Base-by-base conservation (phyloP, 2,329 filamentous ascomycete species). In the Aspergillus sp. region DNA sequence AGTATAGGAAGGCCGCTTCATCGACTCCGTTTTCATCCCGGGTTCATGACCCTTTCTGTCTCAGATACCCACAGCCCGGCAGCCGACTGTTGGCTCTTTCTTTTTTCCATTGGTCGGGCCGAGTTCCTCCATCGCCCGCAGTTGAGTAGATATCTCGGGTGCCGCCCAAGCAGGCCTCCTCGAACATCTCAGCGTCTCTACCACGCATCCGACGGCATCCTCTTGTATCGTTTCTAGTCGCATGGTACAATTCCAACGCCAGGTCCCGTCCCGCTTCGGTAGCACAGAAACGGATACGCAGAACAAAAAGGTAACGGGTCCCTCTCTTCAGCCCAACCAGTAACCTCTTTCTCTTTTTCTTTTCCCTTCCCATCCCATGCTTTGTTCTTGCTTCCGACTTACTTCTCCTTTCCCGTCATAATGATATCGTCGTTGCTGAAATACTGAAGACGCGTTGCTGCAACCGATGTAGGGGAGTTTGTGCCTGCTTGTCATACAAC, bases 1-100 rank as follows among this genome's bases (percentile, higher is more conserved):
- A 53, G 49, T 48, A 48, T 51, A 57, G 43, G 53, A 57, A 50
- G 53, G 42, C 49, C 43, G 51, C 55, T 39, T 49, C 47, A 49
- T 26, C 26, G 26, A 39, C 32, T 44, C 55, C 49, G 32, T 48
- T 44, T 38, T 34, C 38, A 52, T 34, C 18, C 34, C 24, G 15
- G n/a, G 6, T 32, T 34, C 34, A 18, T 24, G 8, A 38, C 34
- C 41, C 30, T 38, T 39, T n/a, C 51, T 20, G 42, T 54, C 34
- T 53, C 17, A 43, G 43, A 44, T 49, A 49, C 44, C 17, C 13
- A n/a, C n/a, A n/a, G n/a, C n/a, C n/a, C n/a, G n/a, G n/a, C 22
- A 26, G n/a, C 24, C 11, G 34, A 13, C 36, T 30, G 38, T 30
- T 32, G n/a, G 47, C 18, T 48, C 42, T 45, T 11, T 24, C 9